Percentiles rank a stretch among this genome's conserved stretches.
Conservation (phyloP, 768 basidiomycete species). For the Sutorius australiensis region DNA sequence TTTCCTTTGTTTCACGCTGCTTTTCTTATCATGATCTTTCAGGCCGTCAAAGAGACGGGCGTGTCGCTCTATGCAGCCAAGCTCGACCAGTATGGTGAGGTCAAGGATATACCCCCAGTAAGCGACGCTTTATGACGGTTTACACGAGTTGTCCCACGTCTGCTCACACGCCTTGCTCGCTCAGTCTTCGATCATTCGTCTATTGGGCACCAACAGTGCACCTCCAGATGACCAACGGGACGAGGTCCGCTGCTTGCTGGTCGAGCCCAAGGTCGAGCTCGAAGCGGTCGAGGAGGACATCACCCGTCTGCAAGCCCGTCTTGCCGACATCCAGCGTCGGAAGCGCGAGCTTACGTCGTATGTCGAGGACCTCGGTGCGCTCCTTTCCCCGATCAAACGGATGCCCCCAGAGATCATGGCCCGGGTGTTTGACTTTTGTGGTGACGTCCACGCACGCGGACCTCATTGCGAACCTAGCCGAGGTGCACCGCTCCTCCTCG, state of each 20-base stretch:
- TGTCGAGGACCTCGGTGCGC: slow-evolving; percentile 32
- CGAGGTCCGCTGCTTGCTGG: slow-evolving; percentile 22
- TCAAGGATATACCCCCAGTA: slow-evolving; percentile 29
- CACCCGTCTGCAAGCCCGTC: slow-evolving; percentile 27
- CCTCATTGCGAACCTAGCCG: slow-evolving; percentile 31
- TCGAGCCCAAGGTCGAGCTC: slow-evolving; percentile 27
- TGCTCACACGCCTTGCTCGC: not conserved
- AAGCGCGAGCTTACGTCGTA: slow-evolving; percentile 27
- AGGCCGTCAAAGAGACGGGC: slow-evolving; percentile 21
- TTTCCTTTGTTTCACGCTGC: not conserved
- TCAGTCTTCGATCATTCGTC: slow-evolving; percentile 32
- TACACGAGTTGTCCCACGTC: not conserved
- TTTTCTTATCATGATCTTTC: slow-evolving; percentile 9
- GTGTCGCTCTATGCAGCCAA: slow-evolving; percentile 23
- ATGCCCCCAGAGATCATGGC: slow-evolving; percentile 34
- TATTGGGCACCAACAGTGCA: slow-evolving; percentile 25
- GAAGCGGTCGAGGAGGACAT: slow-evolving; percentile 26
- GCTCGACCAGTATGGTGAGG: slow-evolving; percentile 27
- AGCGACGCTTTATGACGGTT: not conserved
- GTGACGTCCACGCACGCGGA: slow-evolving; percentile 24
- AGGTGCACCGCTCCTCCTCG: slow-evolving; percentile 27
- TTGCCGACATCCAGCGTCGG: slow-evolving; percentile 27
- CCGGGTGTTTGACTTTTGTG: slow-evolving; percentile 32
- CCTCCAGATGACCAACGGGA: slow-evolving; percentile 29
- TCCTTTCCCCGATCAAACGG: slow-evolving; percentile 31